Evolutionary conservation across 805 yeast species (phyloP).

Genomic region (Saccharomycopsis schoenii): DNA sequence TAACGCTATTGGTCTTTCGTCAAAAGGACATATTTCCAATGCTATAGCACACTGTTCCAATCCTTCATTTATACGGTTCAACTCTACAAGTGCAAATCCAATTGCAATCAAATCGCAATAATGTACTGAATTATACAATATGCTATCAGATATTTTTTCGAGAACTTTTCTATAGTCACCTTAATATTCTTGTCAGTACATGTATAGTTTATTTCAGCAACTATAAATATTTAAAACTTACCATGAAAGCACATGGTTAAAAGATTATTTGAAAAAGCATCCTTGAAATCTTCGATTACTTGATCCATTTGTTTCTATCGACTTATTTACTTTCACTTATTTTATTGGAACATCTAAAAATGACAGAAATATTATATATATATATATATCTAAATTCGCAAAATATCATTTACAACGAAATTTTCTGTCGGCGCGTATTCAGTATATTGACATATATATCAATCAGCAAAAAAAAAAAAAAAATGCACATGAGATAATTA

Average conservation of each 20-base stretch:
- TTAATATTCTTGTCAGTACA: neutral
- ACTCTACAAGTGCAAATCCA: slow-evolving; percentile 6
- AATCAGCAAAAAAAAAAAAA: neutral
- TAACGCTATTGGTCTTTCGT: slow-evolving; percentile 3
- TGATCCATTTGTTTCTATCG: neutral
- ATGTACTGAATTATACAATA: slow-evolving; percentile 5
- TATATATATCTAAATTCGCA: no score
- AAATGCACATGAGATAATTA: neutral
- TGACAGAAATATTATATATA: neutral
- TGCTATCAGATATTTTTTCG: slow-evolving; percentile 1
- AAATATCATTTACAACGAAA: neutral
- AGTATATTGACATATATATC: neutral
- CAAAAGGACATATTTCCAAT: slow-evolving; percentile 8
- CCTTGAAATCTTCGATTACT: neutral
- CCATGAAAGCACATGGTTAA: slow-evolving; percentile 2
- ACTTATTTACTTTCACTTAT: neutral
- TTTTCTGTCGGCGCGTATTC: neutral
- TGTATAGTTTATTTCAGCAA: neutral
- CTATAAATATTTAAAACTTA: neutral
- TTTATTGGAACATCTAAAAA: no score
- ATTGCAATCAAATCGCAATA: slow-evolving; percentile 7
- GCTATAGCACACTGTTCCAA: slow-evolving; percentile 10
- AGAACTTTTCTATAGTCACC: slow-evolving; percentile 3
- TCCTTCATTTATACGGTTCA: slow-evolving; percentile 5
- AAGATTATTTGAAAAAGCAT: neutral